These are phyloP conservation scores for Trichoderma lentiforme DNA, from an alignment of 2,329 filamentous ascomycete genomes.

Conservation along the genomic window DNA sequence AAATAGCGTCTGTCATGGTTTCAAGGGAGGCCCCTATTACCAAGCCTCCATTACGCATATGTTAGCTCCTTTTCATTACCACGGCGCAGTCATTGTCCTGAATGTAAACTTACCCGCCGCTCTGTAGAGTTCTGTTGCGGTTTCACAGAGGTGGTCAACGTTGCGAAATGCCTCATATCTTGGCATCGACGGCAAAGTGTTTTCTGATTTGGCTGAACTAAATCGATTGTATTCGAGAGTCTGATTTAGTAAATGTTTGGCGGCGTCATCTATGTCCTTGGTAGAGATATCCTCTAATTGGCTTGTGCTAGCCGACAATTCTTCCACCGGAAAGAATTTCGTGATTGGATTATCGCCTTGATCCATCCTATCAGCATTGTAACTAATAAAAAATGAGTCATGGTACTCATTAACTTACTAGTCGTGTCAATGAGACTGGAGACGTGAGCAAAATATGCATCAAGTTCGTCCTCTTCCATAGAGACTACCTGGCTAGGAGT, in stretches of 20 bases:
- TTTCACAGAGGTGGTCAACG: constrained; percentile 31
- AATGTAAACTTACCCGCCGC: constrained; percentile 30
- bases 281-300: constrained; percentile 25
- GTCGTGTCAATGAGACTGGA: constrained; percentile 32
- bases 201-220: background rate
- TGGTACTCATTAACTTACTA: constrained; percentile 26
- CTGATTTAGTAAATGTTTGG: constrained; percentile 24
- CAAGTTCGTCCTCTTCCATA: constrained; percentile 59
- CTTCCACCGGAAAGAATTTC: constrained; percentile 36
- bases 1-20: constrained; percentile 35
- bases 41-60: constrained; percentile 24
- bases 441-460: constrained; percentile 58
- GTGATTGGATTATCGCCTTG: constrained; percentile 30
- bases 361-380: background rate
- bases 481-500: constrained; percentile 59
- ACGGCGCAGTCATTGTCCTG: background rate
- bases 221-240: constrained; percentile 15
- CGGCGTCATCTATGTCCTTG: constrained; percentile 26
- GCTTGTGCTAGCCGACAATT: constrained; percentile 9
- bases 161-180: constrained; percentile 33
- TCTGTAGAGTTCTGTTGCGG: constrained; percentile 32
- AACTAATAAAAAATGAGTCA: background rate
- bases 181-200: background rate
- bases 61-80: background rate
- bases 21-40: constrained; percentile 34